Percentiles rank a stretch among this genome's conserved stretches.
Conservation (phyloP, 768 basidiomycete species). For the Termitomyces sp. region DNA sequence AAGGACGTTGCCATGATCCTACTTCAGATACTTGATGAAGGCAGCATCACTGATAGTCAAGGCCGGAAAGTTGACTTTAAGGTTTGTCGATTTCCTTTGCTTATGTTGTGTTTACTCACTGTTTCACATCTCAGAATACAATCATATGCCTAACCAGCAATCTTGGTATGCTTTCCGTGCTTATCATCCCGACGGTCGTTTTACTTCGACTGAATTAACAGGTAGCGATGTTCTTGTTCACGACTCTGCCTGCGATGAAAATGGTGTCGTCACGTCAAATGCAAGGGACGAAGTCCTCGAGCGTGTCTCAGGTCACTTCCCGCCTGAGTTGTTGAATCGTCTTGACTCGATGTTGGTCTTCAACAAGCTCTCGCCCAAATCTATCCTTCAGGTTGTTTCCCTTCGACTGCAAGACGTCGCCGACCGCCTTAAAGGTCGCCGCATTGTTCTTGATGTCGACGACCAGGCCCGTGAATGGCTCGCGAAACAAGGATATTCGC, state of each 20-base stretch:
- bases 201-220: constrained; percentile 10
- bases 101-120: not conserved
- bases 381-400: constrained; percentile 74
- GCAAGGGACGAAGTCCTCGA: constrained; percentile 67
- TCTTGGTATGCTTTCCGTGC: constrained; percentile 43
- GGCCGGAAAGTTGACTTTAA: constrained; percentile 91
- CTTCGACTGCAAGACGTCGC: constrained; percentile 75
- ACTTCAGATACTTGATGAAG: constrained; percentile 89
- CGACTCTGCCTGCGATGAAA: constrained; percentile 49
- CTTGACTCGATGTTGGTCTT: constrained; percentile 86
- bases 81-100: constrained; percentile 26
- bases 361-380: constrained; percentile 75
- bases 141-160: constrained; percentile 91
- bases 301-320: constrained; percentile 75
- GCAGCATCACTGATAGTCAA: constrained; percentile 84
- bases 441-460: constrained; percentile 71
- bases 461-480: constrained; percentile 61
- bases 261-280: constrained; percentile 59
- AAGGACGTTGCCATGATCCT: constrained; percentile 91
- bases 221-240: constrained; percentile 71
- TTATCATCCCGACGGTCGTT: not conserved
- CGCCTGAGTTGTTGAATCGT: constrained; percentile 87
- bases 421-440: constrained; percentile 51
- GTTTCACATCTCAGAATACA: constrained; percentile 52
- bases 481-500: constrained; percentile 73